Percentiles rank a stretch among this genome's conserved stretches.
Conservation (phyloP, 139 green algal genomes). For the Haematococcus lacustris region DNA sequence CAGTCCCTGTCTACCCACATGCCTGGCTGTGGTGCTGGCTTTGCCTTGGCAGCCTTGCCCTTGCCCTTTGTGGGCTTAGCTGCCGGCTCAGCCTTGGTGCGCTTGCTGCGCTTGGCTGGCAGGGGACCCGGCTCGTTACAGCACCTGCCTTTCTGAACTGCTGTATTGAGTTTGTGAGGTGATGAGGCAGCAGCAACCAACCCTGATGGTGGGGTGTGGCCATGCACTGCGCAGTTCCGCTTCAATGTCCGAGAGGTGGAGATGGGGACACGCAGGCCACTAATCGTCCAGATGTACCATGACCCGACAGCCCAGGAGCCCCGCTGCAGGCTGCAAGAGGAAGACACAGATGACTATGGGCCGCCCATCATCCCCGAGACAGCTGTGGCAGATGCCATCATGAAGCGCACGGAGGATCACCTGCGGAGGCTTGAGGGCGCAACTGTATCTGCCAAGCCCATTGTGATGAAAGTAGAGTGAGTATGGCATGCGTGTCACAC, state of each 20-base stretch:
- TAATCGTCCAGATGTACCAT: conserved; percentile 82
- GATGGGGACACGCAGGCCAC: conserved; percentile 81
- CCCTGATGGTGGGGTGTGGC: too few species aligned
- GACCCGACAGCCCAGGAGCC: conserved; percentile 64
- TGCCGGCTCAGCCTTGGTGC: too few species aligned
- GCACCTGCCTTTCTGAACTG: too few species aligned
- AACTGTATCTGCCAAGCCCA: conserved; percentile 72
- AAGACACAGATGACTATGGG: conserved; percentile 57
- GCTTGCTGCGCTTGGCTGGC: too few species aligned
- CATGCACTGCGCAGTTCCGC: conserved; percentile 69
- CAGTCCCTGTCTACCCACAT: too few species aligned
- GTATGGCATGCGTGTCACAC: conserved; percentile 6
- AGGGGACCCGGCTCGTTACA: too few species aligned
- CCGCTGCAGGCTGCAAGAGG: conserved; percentile 78
- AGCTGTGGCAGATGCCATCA: conserved; percentile 71
- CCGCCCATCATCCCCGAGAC: conserved; percentile 65
- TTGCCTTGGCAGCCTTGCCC: too few species aligned
- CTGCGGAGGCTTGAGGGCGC: conserved; percentile 56
- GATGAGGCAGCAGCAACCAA: too few species aligned
- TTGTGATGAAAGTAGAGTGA: conserved; percentile 73
- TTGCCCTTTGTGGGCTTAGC: too few species aligned
- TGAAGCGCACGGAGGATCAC: conserved; percentile 72
- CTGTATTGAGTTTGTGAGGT: too few species aligned
- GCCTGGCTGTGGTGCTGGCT: too few species aligned
- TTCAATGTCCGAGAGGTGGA: conserved; percentile 88